Conservation (phyloP, 1,284 basidiomycete genomes). For the Jaminaea rosea region DNA sequence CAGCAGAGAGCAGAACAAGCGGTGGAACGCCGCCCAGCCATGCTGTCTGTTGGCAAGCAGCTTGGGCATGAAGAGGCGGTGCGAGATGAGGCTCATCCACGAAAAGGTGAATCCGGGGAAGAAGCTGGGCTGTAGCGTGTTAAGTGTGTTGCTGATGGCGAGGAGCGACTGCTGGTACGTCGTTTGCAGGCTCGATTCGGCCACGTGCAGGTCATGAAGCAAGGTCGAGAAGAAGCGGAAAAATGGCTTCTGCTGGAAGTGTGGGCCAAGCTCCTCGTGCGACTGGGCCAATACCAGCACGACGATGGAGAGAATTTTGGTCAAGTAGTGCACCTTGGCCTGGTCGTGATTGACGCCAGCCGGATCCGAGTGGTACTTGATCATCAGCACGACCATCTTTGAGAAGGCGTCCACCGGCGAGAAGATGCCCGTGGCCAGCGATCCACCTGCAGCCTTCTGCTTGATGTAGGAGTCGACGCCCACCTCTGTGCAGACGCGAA, state of each 20-base stretch:
- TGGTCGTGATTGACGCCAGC: slow-evolving; percentile 75
- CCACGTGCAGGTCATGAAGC: slow-evolving; percentile 76
- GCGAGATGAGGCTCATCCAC: slow-evolving; percentile 93
- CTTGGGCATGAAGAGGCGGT: slow-evolving; percentile 95
- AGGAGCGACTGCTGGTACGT: slow-evolving; percentile 83
- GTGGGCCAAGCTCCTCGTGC: slow-evolving; percentile 82
- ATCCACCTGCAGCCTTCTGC: slow-evolving; percentile 68
- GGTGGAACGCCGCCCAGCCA: slow-evolving; percentile 94
- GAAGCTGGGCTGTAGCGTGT: slow-evolving; percentile 88
- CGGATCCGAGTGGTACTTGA: slow-evolving; percentile 96
- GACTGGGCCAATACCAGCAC: slow-evolving; percentile 88
- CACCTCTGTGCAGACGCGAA: slow-evolving; percentile 91
- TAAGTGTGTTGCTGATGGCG: slow-evolving; percentile 83
- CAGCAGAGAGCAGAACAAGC: slow-evolving; percentile 80
- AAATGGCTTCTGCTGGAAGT: slow-evolving; percentile 96
- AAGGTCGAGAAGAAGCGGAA: slow-evolving; percentile 97
- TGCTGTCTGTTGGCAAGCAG: slow-evolving; percentile 76
- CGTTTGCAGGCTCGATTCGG: slow-evolving; percentile 68
- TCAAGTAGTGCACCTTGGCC: slow-evolving; percentile 90
- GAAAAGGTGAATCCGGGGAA: slow-evolving; percentile 98
- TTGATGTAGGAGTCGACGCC: slow-evolving; percentile 87
- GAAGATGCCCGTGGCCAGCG: slow-evolving; percentile 62
- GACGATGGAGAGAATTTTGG: slow-evolving; percentile 94
- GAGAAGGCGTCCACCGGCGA: slow-evolving; percentile 92
- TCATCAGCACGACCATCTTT: slow-evolving; percentile 89